phyloP scores from a whole-genome alignment of 2,329 filamentous ascomycete species.

The Neonectria magnoliae region DNA sequence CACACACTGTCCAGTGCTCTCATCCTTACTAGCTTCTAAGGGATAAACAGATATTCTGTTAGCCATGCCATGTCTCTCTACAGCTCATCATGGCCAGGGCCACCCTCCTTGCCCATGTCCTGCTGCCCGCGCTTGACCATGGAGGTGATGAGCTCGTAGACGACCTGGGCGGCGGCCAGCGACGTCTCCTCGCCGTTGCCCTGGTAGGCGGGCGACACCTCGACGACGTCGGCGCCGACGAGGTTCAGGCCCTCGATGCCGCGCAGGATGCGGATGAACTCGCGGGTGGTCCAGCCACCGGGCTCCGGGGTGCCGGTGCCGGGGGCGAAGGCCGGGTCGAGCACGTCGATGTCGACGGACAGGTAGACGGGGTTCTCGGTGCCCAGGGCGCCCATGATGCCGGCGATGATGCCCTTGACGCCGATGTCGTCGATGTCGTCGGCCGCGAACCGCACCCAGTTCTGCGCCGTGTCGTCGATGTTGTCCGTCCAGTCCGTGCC shows the following conservation, averaged over 20 bases:
- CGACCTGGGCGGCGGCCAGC: slow-evolving; percentile 83
- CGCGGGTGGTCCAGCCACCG: slow-evolving; percentile 89
- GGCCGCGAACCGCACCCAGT: slow-evolving; percentile 80
- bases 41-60: background rate
- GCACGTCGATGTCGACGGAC: slow-evolving; percentile 83
- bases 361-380: slow-evolving; percentile 83
- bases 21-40: background rate
- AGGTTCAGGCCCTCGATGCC: slow-evolving; percentile 86
- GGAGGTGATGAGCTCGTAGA: slow-evolving; percentile 84
- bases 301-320: slow-evolving; percentile 91
- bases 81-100: slow-evolving; percentile 49
- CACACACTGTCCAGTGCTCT: background rate
- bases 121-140: slow-evolving; percentile 67
- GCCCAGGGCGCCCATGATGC: slow-evolving; percentile 77
- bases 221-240: slow-evolving; percentile 90
- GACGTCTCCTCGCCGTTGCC: slow-evolving; percentile 82
- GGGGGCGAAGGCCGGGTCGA: slow-evolving; percentile 75
- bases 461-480: slow-evolving; percentile 77
- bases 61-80: slow-evolving; percentile 29
- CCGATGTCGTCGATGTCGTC: slow-evolving; percentile 91
- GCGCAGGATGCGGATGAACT: slow-evolving; percentile 84
- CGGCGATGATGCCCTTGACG: slow-evolving; percentile 72
- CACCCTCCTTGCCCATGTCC: slow-evolving; percentile 50
- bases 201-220: slow-evolving; percentile 86
- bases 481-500: slow-evolving; percentile 74